phyloP scores from a whole-genome alignment of 192 early-diverging fungal genomes.

The Backusella luteola region DNA sequence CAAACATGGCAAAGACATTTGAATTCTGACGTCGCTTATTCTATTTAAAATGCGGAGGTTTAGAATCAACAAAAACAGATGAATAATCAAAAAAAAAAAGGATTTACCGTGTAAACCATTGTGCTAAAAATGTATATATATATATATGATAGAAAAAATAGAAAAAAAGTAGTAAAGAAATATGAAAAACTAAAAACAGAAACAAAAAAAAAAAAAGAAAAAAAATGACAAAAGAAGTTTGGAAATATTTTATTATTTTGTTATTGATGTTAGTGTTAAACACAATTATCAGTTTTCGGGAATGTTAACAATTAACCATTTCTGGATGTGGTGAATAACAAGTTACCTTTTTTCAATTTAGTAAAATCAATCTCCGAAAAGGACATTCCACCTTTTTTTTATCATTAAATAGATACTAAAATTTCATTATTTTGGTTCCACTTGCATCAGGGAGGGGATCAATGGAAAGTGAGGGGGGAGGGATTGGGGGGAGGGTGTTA shows the following conservation, averaged over 20 bases:
- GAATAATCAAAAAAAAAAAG: neutral
- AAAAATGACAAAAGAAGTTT: neutral
- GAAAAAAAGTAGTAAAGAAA: neutral
- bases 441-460: constrained; percentile 8
- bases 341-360: neutral
- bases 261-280: neutral
- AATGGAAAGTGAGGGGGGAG: neutral
- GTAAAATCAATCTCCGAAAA: neutral
- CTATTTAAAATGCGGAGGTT: constrained; percentile 2
- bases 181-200: neutral
- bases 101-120: neutral
- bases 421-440: constrained; percentile 12
- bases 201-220: neutral
- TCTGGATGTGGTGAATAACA: constrained; percentile 4
- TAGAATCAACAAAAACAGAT: neutral
- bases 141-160: neutral
- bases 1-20: constrained; percentile 98
- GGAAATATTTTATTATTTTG: neutral
- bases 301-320: constrained; percentile 11
- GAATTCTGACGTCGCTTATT: constrained; percentile 77
- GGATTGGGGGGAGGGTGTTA: neutral
- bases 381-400: neutral
- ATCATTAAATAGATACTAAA: constrained; percentile 10
- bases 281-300: constrained; percentile 2
- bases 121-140: neutral